These are phyloP conservation scores for Volvox africanus DNA, from an alignment of 139 green algal species.

Conservation along the genomic window DNA sequence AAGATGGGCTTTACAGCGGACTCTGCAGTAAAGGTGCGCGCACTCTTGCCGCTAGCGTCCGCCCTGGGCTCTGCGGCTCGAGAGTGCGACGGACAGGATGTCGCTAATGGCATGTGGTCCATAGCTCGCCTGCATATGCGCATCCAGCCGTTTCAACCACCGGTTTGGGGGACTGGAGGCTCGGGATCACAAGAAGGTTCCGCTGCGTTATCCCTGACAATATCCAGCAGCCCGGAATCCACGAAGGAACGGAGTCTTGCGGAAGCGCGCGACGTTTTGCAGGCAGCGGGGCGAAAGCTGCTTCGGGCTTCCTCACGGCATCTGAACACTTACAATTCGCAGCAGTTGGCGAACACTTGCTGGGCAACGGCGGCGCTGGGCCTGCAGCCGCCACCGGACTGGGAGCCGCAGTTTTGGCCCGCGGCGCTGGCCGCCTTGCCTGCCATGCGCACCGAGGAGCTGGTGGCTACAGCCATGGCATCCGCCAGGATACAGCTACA, in stretches of 20 bases:
- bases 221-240: too few relatives aligned
- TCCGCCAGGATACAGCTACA: neutral
- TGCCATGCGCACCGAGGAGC: slow-evolving; percentile 13
- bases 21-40: neutral
- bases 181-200: neutral
- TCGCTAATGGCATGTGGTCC: slow-evolving; percentile 37
- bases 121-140: neutral
- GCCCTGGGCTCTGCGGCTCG: neutral
- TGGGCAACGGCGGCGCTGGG: slow-evolving; percentile 40
- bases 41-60: neutral
- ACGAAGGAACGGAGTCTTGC: too few relatives aligned
- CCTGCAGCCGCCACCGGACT: slow-evolving; percentile 17
- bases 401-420: slow-evolving; percentile 33
- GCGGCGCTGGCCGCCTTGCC: neutral
- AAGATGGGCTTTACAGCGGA: neutral
- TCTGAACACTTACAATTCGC: slow-evolving; percentile 22
- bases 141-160: neutral
- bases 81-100: slow-evolving; percentile 9
- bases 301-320: slow-evolving; percentile 3
- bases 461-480: slow-evolving; percentile 17
- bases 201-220: too few relatives aligned
- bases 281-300: neutral
- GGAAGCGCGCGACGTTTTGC: neutral
- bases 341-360: slow-evolving; percentile 46
- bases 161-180: neutral